Evolutionary conservation across 208 protist genomes (phyloP).

Genomic region (Leishmania arabica): DNA sequence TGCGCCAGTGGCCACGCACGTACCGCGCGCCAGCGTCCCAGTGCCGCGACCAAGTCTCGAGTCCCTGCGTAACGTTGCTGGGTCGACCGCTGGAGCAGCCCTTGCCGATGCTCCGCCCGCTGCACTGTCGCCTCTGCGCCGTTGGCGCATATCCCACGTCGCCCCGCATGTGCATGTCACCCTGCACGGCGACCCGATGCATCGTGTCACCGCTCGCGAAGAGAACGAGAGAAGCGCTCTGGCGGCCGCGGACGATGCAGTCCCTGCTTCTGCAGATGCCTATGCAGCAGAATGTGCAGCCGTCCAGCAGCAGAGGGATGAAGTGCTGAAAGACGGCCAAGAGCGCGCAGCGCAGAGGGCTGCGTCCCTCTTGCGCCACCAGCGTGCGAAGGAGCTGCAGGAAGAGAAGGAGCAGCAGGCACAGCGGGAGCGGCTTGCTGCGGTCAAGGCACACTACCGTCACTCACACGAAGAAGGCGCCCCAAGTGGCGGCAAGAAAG

Average conservation of each 20-base stretch:
- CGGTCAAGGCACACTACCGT: slow-evolving; percentile 15
- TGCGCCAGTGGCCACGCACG: slow-evolving; percentile 5
- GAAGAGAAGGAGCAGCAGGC: slow-evolving; percentile 2
- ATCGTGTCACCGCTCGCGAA: neutral
- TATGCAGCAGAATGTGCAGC: slow-evolving; percentile 9
- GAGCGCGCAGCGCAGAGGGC: slow-evolving; percentile 40
- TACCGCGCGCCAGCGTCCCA: slow-evolving; percentile 7
- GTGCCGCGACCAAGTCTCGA: neutral
- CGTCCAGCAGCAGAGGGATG: neutral
- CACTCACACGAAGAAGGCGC: slow-evolving; percentile 2
- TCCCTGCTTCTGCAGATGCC: neutral
- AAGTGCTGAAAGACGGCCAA: slow-evolving; percentile 8
- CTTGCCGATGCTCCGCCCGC: neutral
- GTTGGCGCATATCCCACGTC: slow-evolving; percentile 21
- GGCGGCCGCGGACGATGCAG: neutral
- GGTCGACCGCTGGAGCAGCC: neutral
- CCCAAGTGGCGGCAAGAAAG: neutral
- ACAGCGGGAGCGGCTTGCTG: slow-evolving; percentile 22
- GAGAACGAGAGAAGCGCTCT: neutral
- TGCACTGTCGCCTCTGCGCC: neutral
- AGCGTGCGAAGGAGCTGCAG: slow-evolving; percentile 17
- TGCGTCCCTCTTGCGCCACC: slow-evolving; percentile 15
- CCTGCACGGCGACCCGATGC: neutral
- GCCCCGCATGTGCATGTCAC: slow-evolving; percentile 21
- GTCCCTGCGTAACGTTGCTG: neutral